phyloP scores from a whole-genome alignment of 225 moss, liverwort and hornwort genomes.

The Pseudisothecium myosuroides region DNA sequence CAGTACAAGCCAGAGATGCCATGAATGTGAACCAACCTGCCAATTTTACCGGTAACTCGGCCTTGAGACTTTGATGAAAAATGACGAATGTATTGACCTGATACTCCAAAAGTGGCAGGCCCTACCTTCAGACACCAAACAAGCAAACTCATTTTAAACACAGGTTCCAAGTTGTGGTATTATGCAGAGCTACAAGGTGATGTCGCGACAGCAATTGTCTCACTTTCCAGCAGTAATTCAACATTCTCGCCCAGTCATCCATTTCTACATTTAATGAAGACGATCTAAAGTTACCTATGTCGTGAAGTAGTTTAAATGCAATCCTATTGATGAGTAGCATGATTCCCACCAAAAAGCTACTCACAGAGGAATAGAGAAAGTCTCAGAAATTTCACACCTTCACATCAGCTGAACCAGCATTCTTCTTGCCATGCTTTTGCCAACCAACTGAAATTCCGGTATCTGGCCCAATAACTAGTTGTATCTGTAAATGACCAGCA shows the following conservation, averaged over 20 bases:
- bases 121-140: constrained; percentile 51
- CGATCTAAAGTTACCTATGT: background rate
- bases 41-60: constrained; percentile 75
- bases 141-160: background rate
- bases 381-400: constrained; percentile 39
- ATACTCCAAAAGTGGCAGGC: constrained; percentile 59
- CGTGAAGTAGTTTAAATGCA: background rate
- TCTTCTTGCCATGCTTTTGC: constrained; percentile 81
- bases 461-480: constrained; percentile 80
- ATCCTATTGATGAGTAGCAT: background rate
- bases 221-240: background rate
- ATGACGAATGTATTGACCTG: constrained; percentile 76
- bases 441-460: constrained; percentile 77
- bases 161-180: background rate
- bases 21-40: constrained; percentile 37
- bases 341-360: background rate
- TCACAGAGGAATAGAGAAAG: background rate
- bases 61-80: constrained; percentile 90
- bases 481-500: constrained; percentile 45
- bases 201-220: background rate
- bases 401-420: constrained; percentile 80
- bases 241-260: background rate
- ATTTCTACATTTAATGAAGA: background rate
- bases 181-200: background rate
- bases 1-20: background rate